Conservation (phyloP, 2,329 filamentous ascomycete genomes). For the Penicillium expansum region DNA sequence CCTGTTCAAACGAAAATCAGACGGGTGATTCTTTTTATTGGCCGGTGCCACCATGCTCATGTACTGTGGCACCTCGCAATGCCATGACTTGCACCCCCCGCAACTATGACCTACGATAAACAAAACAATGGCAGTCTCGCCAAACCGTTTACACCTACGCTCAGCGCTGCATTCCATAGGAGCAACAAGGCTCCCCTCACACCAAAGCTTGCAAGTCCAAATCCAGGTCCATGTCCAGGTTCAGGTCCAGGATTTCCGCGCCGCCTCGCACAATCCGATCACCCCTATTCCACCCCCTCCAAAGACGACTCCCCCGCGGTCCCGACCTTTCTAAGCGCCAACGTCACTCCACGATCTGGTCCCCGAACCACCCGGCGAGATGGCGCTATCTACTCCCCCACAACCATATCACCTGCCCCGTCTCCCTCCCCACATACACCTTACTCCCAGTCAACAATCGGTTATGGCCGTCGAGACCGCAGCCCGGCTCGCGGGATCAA, state of each 20-base stretch:
- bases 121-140: constrained; percentile 50
- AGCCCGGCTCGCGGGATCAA: constrained; percentile 35
- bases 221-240: constrained; percentile 11
- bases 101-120: constrained; percentile 53
- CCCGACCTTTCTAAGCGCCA: constrained; percentile 60
- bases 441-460: constrained; percentile 29
- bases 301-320: constrained; percentile 53
- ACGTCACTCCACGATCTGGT: constrained; percentile 76
- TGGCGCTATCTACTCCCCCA: constrained; percentile 66
- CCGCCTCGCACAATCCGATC: constrained; percentile 35
- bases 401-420: constrained; percentile 43
- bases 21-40: neutral
- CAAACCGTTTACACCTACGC: constrained; percentile 65
- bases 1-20: neutral
- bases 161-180: constrained; percentile 61
- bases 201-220: constrained; percentile 55
- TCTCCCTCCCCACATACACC: constrained; percentile 30
- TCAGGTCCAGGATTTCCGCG: constrained; percentile 26
- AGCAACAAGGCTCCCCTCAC: constrained; percentile 56
- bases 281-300: constrained; percentile 34
- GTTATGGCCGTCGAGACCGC: constrained; percentile 33
- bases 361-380: constrained; percentile 69
- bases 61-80: constrained; percentile 37
- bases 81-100: constrained; percentile 45
- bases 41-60: constrained; percentile 37